These are phyloP conservation scores for Acanthamoeba quina DNA, from an alignment of 208 protist species.

Conservation along the genomic window DNA sequence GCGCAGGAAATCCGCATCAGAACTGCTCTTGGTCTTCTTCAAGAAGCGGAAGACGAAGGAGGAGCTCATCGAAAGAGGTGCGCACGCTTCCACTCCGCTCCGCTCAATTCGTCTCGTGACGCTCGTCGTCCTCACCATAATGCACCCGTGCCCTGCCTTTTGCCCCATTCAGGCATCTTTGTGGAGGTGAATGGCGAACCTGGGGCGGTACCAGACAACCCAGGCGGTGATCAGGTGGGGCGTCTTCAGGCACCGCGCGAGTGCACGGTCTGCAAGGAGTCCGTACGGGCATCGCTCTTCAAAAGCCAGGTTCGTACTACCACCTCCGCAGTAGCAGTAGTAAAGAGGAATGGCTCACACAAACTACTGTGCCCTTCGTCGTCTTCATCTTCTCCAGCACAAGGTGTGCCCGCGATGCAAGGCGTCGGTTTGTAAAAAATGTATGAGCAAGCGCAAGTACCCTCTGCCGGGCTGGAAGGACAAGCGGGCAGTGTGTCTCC, in stretches of 20 bases:
- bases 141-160: no score
- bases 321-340: background rate
- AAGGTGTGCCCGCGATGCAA: slow-evolving; percentile 27
- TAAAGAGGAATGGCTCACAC: background rate
- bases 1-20: background rate
- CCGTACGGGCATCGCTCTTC: background rate
- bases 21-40: background rate
- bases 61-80: slow-evolving; percentile 1
- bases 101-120: background rate
- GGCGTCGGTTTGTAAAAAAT: slow-evolving; percentile 14
- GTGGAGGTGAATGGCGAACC: background rate
- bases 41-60: slow-evolving; percentile 51
- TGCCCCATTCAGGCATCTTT: no score
- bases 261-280: slow-evolving; percentile 6
- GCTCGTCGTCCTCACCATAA: background rate
- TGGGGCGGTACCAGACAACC: background rate
- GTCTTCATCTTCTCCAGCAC: background rate
- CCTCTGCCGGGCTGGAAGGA: background rate
- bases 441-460: slow-evolving; percentile 6
- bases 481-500: slow-evolving; percentile 14
- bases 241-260: background rate
- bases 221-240: background rate
- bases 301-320: background rate
- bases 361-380: background rate
- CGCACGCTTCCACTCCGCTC: background rate